These are phyloP conservation scores for Trebouxia sp. DNA, from an alignment of 139 green algal species.

Conservation along the genomic window DNA sequence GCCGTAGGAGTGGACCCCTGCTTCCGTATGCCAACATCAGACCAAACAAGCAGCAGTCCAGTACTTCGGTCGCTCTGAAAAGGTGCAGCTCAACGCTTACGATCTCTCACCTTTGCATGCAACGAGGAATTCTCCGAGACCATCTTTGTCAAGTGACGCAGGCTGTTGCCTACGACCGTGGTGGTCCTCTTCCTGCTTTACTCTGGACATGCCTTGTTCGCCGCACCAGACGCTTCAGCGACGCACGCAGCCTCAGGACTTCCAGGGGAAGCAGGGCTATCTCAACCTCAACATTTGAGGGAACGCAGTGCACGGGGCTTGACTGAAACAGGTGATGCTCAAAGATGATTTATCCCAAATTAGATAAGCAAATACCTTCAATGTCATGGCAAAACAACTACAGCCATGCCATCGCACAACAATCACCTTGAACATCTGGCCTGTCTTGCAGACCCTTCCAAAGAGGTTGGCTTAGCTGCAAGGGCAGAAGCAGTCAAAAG, in stretches of 20 bases:
- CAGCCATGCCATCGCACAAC: too few species aligned
- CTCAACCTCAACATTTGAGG: not conserved
- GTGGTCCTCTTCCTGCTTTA: not conserved
- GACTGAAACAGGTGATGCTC: constrained; percentile 19
- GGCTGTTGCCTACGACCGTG: not conserved
- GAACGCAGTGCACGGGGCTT: constrained; percentile 1
- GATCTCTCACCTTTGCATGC: too few species aligned
- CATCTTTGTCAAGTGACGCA: not conserved
- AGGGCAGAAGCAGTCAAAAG: not conserved
- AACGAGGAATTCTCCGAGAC: too few species aligned
- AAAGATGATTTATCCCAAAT: too few species aligned
- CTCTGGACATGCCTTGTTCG: constrained; percentile 12
- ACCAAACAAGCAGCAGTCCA: not conserved
- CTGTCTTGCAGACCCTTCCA: not conserved
- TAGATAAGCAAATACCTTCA: too few species aligned
- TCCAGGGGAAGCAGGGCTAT: not conserved
- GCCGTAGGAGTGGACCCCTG: not conserved
- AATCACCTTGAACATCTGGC: too few species aligned
- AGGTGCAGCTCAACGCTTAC: not conserved
- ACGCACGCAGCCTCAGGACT: not conserved
- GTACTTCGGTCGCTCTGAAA: not conserved
- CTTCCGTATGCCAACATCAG: constrained; percentile 8
- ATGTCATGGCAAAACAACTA: too few species aligned
- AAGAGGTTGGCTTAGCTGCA: not conserved
- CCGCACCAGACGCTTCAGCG: not conserved